These are phyloP conservation scores for Aphanomyces euteiches DNA, from an alignment of 352 stramenopile species.

Conservation along the genomic window DNA sequence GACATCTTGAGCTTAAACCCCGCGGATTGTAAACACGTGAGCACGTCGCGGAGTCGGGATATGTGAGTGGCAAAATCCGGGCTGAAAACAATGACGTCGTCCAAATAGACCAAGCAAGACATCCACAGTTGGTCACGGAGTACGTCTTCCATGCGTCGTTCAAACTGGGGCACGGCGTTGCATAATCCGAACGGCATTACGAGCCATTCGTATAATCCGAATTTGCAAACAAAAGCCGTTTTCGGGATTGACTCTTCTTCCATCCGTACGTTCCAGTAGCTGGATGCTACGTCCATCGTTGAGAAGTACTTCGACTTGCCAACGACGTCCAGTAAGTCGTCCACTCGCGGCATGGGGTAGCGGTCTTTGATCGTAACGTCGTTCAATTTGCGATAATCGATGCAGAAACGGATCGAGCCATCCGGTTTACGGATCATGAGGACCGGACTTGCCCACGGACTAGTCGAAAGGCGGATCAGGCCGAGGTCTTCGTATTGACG, in stretches of 20 bases:
- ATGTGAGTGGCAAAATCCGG: not conserved
- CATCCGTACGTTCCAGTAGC: not conserved
- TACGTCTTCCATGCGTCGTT: not conserved
- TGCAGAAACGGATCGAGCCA: not conserved
- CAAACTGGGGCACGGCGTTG: conserved; percentile 2
- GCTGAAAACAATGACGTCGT: not conserved
- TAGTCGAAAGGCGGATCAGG: not conserved
- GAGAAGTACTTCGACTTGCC: not conserved
- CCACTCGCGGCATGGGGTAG: not conserved
- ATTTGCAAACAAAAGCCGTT: not conserved
- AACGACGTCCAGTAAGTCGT: not conserved
- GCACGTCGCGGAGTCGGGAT: not conserved
- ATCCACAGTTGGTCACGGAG: not conserved
- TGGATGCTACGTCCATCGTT: not conserved
- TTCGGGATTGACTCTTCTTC: not conserved
- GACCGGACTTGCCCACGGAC: not conserved
- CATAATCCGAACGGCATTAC: not conserved
- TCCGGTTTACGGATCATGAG: not conserved
- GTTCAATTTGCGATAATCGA: not conserved
- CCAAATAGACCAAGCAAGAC: not conserved
- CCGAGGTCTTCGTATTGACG: conserved; percentile 1
- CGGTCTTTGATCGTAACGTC: not conserved
- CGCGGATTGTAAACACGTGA: not conserved
- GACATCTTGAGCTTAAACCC: not conserved
- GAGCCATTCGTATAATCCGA: not conserved